These are phyloP conservation scores for Avena insularis DNA, from an alignment of 176 grass and related monocot species.

Conservation along the genomic window DNA sequence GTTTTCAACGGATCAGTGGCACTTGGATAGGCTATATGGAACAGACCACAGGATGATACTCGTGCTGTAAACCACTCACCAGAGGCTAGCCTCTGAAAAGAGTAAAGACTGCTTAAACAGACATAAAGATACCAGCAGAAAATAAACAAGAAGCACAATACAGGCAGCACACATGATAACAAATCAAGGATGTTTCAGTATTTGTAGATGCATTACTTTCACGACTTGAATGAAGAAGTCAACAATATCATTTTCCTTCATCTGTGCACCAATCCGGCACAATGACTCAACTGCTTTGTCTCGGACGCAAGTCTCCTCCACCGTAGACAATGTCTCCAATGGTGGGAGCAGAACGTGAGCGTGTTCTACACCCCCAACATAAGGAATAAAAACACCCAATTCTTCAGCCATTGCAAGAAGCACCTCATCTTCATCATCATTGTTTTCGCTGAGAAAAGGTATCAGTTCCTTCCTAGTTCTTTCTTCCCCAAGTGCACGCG, in stretches of 20 bases:
- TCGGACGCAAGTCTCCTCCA: conserved; percentile 90
- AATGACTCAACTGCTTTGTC: conserved; percentile 91
- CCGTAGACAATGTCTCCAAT: conserved; percentile 84
- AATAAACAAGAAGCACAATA: neutral
- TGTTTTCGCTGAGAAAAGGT: conserved; percentile 97
- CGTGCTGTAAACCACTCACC: conserved; percentile 92
- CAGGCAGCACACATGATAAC: neutral
- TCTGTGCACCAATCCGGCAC: conserved; percentile 89
- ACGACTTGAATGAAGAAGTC: conserved; percentile 74
- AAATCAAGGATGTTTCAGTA: neutral
- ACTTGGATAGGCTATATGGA: conserved; percentile 88
- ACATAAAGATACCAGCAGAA: conserved; percentile 9
- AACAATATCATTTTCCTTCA: conserved; percentile 80
- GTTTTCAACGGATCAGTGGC: conserved; percentile 71
- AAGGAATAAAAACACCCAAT: conserved; percentile 92
- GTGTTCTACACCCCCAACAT: conserved; percentile 92
- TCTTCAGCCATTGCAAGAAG: conserved; percentile 98
- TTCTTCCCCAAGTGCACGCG: conserved; percentile 91
- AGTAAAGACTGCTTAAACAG: conserved; percentile 14
- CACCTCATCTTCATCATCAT: conserved; percentile 97
- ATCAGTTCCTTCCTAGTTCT: conserved; percentile 93
- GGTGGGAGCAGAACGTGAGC: conserved; percentile 85
- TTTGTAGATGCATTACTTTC: conserved; percentile 51
- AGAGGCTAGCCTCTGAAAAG: conserved; percentile 66
- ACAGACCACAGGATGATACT: conserved; percentile 87